Percentiles rank a stretch among this genome's conserved stretches.
Conservation (phyloP, 1,284 basidiomycete genomes). For the Cryptococcus sp. region DNA sequence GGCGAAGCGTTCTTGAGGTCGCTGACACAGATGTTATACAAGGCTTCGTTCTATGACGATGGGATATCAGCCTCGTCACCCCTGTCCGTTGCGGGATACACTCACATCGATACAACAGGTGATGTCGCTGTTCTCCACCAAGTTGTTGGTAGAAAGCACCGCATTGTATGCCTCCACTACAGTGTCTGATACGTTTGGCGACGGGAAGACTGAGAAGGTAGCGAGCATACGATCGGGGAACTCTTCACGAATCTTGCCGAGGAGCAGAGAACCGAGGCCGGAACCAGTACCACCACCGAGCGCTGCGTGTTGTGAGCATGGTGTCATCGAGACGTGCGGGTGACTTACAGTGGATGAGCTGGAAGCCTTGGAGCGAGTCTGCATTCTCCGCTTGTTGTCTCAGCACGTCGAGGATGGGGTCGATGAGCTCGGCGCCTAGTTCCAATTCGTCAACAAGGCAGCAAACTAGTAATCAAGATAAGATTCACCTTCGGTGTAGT, state of each 20-base stretch:
- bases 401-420: constrained; percentile 74
- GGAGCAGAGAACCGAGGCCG: constrained; percentile 76
- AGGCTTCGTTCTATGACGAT: constrained; percentile 79
- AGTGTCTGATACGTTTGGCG: constrained; percentile 93
- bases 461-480: no score
- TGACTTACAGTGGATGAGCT: constrained; percentile 72
- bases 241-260: constrained; percentile 88
- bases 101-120: constrained; percentile 70
- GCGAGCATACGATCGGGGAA: constrained; percentile 90
- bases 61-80: no score
- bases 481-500: constrained; percentile 76
- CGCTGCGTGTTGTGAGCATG: constrained; percentile 42
- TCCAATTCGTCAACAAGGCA: neutral
- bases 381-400: constrained; percentile 75
- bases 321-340: neutral
- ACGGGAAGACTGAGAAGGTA: constrained; percentile 89
- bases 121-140: constrained; percentile 87
- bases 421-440: constrained; percentile 85
- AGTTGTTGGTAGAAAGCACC: constrained; percentile 83
- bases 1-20: constrained; percentile 74
- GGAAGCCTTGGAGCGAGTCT: constrained; percentile 91
- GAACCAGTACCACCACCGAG: constrained; percentile 92
- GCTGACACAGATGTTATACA: constrained; percentile 81
- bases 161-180: constrained; percentile 92
- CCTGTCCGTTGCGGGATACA: neutral